Base-by-base conservation (phyloP, 2,329 filamentous ascomycete species). In the Fusarium pseudocircinatum region DNA sequence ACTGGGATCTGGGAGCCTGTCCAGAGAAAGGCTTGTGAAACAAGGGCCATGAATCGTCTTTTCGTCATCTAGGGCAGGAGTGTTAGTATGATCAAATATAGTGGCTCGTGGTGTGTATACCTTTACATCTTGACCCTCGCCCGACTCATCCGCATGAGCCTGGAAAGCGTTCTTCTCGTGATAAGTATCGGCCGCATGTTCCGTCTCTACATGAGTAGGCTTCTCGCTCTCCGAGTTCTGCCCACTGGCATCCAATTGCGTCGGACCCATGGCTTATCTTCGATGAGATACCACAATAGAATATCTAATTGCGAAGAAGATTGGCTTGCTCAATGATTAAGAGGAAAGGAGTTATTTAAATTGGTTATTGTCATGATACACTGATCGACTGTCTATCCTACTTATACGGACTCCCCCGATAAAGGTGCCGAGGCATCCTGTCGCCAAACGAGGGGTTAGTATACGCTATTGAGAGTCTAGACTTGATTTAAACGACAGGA, bases 261-360 rank as follows among this genome's bases (percentile, higher is more conserved):
- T 40, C 15, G 50, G 20, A 30, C 20, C 50, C 50, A 54, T 54
- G 50, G 50, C 50, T 6, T n/a, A 4, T 30, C 7, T 54, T 3
- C 10, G 4, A 39, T 6, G 7, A 4, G 10, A 37, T 15, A 14
- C 16, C 2, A 8, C 26, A 24, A 15, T 11, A 15, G 6, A 7
- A 20, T 15, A 30, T 16, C 6, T 8, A 3, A 2, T 20, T 3
- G 10, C 1, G 4, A 13, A 0, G 7, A 37, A 16, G 0, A 15
- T 22, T 22, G 24, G 7, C 1, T 28, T 53, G 2, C 1, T 53
- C 5, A 18, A 4, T 28, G 2, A 28, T 2, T 9, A 2, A 15
- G 16, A 9, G 14, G 20, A 22, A 16, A 2, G 20, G 3, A 15
- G 34, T 40, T n/a, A 10, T n/a, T 18, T 9, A n/a, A n/a, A 10